Evolutionary conservation across 2,329 filamentous ascomycete species (phyloP).

Genomic region (Periconia sp.): DNA sequence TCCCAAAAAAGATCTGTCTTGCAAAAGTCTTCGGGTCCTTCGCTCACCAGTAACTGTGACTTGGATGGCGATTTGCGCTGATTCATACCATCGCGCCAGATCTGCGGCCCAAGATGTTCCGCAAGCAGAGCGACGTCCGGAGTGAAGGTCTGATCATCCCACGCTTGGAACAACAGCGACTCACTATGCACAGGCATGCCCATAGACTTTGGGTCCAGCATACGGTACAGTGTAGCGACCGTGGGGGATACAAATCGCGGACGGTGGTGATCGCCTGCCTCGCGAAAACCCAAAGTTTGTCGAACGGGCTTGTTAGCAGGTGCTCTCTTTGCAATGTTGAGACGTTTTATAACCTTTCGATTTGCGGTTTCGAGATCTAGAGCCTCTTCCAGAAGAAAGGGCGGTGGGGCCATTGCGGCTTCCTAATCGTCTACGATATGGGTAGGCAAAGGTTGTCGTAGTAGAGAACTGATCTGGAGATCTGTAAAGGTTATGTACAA

Average conservation of each 20-base stretch:
- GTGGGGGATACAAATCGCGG: not conserved
- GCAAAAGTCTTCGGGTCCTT: not conserved
- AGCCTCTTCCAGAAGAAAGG: not conserved
- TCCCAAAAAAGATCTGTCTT: slow-evolving; percentile 4
- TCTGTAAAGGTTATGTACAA: too few relatives aligned
- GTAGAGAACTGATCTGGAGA: too few relatives aligned
- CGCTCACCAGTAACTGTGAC: slow-evolving; percentile 1
- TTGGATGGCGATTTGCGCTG: not conserved
- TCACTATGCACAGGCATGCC: not conserved
- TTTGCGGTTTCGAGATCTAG: not conserved
- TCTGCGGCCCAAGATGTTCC: not conserved
- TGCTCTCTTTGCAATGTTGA: not conserved
- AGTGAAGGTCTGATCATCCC: not conserved
- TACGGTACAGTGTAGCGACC: not conserved
- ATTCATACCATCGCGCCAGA: slow-evolving; percentile 8
- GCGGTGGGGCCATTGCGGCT: too few relatives aligned
- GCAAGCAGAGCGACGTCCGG: not conserved
- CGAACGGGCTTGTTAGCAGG: not conserved
- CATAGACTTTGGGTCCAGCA: not conserved
- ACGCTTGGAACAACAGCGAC: not conserved
- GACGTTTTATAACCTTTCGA: not conserved
- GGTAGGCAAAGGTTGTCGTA: too few relatives aligned
- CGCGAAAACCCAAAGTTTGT: slow-evolving; percentile 5
- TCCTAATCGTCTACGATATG: too few relatives aligned
- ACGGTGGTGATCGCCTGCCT: not conserved